phyloP scores from a whole-genome alignment of 2,329 filamentous ascomycete genomes.

The Penicillium polonicum region DNA sequence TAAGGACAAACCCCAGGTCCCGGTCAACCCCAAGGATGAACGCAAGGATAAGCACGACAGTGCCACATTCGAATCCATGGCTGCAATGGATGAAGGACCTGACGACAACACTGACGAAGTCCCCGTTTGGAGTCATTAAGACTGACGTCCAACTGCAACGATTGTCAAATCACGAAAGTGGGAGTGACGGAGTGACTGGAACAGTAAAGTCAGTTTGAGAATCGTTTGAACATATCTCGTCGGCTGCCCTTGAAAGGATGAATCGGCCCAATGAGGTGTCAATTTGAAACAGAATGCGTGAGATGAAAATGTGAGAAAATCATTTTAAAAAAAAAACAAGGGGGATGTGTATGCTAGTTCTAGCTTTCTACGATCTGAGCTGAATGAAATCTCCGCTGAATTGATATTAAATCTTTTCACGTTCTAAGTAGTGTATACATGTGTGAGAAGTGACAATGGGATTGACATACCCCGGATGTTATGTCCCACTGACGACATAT shows the following conservation, averaged over 20 bases:
- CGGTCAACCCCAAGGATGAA: background rate
- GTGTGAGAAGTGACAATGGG: background rate
- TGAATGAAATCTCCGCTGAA: conserved; percentile 2
- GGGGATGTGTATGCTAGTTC: background rate
- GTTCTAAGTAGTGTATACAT: background rate
- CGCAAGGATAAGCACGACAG: background rate
- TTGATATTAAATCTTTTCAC: background rate
- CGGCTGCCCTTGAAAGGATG: background rate
- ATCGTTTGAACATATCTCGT: background rate
- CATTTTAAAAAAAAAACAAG: background rate
- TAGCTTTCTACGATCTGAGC: background rate
- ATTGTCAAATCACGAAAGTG: background rate
- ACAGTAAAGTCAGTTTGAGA: background rate
- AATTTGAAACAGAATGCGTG: background rate
- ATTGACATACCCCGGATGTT: background rate
- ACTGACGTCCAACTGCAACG: background rate
- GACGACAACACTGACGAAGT: background rate
- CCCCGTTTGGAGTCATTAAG: background rate
- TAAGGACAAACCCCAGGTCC: background rate
- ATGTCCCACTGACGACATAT: conserved; percentile 19
- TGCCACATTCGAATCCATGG: background rate
- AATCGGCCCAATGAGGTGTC: background rate
- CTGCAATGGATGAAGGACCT: background rate
- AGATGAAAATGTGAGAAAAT: background rate
- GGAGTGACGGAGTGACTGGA: background rate